Conservation (phyloP, 768 basidiomycete species). For the Lanmaoa pseudosensibilis region DNA sequence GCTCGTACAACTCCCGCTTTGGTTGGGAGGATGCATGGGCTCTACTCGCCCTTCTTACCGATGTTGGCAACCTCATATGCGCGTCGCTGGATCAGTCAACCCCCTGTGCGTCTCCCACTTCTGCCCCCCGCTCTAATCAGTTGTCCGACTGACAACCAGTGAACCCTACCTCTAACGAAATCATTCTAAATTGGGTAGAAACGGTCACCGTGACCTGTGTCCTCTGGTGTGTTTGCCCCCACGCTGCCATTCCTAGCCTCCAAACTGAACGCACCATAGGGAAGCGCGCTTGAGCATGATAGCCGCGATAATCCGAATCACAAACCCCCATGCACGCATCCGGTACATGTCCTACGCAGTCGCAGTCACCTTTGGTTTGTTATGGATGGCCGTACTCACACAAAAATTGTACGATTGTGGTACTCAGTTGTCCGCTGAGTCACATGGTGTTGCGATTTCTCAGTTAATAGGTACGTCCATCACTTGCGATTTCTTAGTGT, state of each 20-base stretch:
- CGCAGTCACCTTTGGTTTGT: constrained; percentile 11
- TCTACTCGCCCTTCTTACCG: constrained; percentile 15
- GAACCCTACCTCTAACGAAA: neutral
- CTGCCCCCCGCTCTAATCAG: neutral
- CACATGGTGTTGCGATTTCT: constrained; percentile 1
- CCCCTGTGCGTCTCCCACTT: neutral
- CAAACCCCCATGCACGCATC: neutral
- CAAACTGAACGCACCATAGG: neutral
- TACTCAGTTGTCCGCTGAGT: neutral
- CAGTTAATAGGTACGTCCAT: constrained; percentile 16
- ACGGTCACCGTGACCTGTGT: constrained; percentile 2
- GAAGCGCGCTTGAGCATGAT: constrained; percentile 22
- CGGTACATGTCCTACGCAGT: neutral
- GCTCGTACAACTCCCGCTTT: constrained; percentile 15
- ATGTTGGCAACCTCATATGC: constrained; percentile 6
- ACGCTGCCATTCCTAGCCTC: neutral
- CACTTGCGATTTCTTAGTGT: neutral
- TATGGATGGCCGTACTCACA: constrained; percentile 11
- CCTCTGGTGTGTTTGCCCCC: constrained; percentile 9
- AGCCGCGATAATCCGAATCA: constrained; percentile 6
- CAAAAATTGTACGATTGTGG: constrained; percentile 7
- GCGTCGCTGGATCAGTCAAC: constrained; percentile 3
- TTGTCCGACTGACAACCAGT: neutral
- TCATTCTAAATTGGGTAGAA: constrained; percentile 5
- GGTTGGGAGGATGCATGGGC: constrained; percentile 21